Evolutionary conservation across 164 flowering plant genomes (phyloP).

Genomic region (Amborella trichopoda): DNA sequence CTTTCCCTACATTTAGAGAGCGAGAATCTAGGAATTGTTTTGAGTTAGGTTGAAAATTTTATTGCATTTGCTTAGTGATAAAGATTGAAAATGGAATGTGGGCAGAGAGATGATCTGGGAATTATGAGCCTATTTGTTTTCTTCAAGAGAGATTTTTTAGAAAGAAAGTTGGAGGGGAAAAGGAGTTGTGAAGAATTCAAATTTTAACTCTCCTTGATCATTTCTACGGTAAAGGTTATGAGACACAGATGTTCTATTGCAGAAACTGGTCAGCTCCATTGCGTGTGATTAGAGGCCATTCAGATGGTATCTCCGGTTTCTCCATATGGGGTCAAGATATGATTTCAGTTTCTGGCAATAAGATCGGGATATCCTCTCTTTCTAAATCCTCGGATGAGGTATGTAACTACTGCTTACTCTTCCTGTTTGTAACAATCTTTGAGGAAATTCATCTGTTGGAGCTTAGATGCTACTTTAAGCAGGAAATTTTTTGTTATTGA

Average conservation of each 20-base stretch:
- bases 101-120: too few relatives aligned
- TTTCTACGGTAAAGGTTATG: too few relatives aligned
- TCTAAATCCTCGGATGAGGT: constrained; percentile 51
- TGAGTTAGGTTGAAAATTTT: too few relatives aligned
- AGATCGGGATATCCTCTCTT: constrained; percentile 77
- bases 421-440: background rate
- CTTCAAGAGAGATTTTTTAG: too few relatives aligned
- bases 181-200: too few relatives aligned
- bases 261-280: constrained; percentile 56
- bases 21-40: too few relatives aligned
- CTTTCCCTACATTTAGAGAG: too few relatives aligned
- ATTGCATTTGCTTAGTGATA: too few relatives aligned
- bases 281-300: constrained; percentile 55
- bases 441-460: background rate
- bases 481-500: background rate
- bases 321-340: constrained; percentile 89
- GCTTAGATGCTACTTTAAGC: background rate
- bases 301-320: constrained; percentile 73
- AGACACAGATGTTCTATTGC: constrained; percentile 17
- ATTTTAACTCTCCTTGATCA: too few relatives aligned
- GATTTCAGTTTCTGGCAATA: constrained; percentile 72
- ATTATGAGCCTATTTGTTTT: too few relatives aligned
- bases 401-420: constrained; percentile 21
- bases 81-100: too few relatives aligned
- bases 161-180: too few relatives aligned